phyloP scores from a whole-genome alignment of 2,329 filamentous ascomycete genomes.

The Pyricularia sp. region DNA sequence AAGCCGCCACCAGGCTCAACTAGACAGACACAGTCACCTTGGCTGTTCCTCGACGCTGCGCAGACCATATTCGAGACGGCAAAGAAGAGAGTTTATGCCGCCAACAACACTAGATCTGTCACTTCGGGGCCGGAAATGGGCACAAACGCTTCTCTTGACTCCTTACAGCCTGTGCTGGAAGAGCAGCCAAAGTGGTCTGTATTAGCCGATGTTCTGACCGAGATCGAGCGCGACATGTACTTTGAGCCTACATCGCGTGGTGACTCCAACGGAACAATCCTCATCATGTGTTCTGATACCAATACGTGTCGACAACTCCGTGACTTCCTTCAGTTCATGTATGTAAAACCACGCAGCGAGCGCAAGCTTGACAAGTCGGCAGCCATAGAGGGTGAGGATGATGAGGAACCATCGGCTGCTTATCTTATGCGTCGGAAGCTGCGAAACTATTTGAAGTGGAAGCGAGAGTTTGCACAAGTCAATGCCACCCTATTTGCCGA shows the following conservation, averaged over 20 bases:
- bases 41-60: constrained; percentile 91
- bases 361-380: constrained; percentile 30
- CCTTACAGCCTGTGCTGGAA: constrained; percentile 74
- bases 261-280: constrained; percentile 81
- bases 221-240: constrained; percentile 86
- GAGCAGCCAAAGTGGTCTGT: constrained; percentile 92
- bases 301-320: constrained; percentile 79
- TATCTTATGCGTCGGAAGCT: constrained; percentile 89
- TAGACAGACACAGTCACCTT: constrained; percentile 82
- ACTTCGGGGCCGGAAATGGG: neutral
- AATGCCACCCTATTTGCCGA: constrained; percentile 70
- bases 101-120: constrained; percentile 40
- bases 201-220: constrained; percentile 80
- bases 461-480: constrained; percentile 77
- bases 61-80: constrained; percentile 91
- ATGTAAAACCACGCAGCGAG: constrained; percentile 51
- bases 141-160: constrained; percentile 37
- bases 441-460: constrained; percentile 83
- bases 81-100: constrained; percentile 76
- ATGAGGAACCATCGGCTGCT: constrained; percentile 59
- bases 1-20: constrained; percentile 81
- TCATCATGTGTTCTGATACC: constrained; percentile 92
- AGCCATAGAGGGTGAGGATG: constrained; percentile 38
- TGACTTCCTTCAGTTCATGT: constrained; percentile 88
- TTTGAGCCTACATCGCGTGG: constrained; percentile 70